These are phyloP conservation scores for Naganishia liquefaciens DNA, from an alignment of 1,284 basidiomycete genomes.

Conservation along the genomic window DNA sequence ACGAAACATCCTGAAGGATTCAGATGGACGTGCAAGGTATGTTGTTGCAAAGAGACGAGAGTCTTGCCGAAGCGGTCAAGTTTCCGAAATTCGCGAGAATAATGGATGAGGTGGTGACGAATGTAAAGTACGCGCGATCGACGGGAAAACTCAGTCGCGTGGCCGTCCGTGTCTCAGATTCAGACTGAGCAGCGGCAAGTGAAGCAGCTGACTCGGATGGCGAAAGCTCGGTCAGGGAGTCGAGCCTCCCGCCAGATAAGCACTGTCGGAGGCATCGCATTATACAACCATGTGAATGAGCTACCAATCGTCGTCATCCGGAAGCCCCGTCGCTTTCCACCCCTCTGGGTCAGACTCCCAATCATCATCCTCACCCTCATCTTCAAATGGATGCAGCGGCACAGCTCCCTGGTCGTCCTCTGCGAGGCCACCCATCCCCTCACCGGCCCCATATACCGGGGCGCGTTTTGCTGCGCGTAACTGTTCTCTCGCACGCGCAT, in stretches of 20 bases:
- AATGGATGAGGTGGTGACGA: background rate
- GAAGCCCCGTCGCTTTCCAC: conserved; percentile 37
- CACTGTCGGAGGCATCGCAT: background rate
- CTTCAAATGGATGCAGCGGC: conserved; percentile 12
- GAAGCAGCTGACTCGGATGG: too few relatives aligned
- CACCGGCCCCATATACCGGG: conserved; percentile 24
- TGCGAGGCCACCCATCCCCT: conserved; percentile 4
- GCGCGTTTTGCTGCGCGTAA: conserved; percentile 15
- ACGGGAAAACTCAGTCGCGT: background rate
- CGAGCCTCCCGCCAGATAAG: too few relatives aligned
- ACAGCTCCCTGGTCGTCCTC: conserved; percentile 1
- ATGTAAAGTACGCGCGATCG: background rate
- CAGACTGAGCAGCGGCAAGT: background rate
- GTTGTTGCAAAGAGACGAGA: background rate
- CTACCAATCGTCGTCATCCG: conserved; percentile 38
- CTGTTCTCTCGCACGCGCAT: conserved; percentile 10
- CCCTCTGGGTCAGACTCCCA: conserved; percentile 43
- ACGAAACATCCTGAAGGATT: conserved; percentile 15
- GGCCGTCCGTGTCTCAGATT: background rate
- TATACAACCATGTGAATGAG: conserved; percentile 8
- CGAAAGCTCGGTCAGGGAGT: too few relatives aligned
- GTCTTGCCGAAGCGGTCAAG: background rate
- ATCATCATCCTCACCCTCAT: conserved; percentile 38
- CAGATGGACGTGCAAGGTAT: background rate
- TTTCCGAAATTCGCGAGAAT: background rate